Evolutionary conservation across 1,284 basidiomycete genomes (phyloP), one percentile per base, ranked within the genome.

Genomic region (Spongispora temasekensis): DNA sequence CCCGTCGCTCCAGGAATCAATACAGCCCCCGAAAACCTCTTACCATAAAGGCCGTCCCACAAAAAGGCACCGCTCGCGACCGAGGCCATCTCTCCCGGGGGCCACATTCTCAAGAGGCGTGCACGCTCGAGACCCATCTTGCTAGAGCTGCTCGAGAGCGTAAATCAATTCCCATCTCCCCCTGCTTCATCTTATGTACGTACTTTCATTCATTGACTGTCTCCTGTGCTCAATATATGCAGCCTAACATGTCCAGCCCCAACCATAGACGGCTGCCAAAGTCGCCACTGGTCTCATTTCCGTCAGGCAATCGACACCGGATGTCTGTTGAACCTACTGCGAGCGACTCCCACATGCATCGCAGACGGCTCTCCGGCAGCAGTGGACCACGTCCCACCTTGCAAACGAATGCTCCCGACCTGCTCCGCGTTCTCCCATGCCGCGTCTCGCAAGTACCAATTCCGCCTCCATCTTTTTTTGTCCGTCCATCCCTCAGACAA

Each of bases 391-490:
- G 56, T 57, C 70, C 64, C 1, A 65, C 64, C 19, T 56, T 65
- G 31, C 65, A 67, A 46, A 44, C 56, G n/a, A 64, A 62, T 3
- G 55, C 21, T 5, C 69, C 3, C 51, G 71, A 25, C 56, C 71
- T 68, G 55, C 70, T 67, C 60, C 79, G 42, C 68, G 70, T n/a
- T 55, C 53, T 28, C 62, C 73, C 3, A 64, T 76, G 56, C 70
- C 71, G 28, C 77, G 82, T 21, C 71, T 80, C 1, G 66, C 78
- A 53, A 81, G 79, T 59, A 85, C 76, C 55, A 79, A 79, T 53
- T 86, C 88, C 2, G 88, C 87, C 5, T 88, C 89, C 0, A 71
- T 89, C 7, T 91, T 92, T 72, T 91, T 91, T 65, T 88, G 89
- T 1, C 88, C 89, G 7, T 67, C 83, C 31, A 88, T 90, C 60